A percentile compares a stretch with the other conserved stretches of the same genome.
These are phyloP conservation scores for Bacterosira constricta DNA, from an alignment of 108 stramenopile species.

Conservation along the genomic window DNA sequence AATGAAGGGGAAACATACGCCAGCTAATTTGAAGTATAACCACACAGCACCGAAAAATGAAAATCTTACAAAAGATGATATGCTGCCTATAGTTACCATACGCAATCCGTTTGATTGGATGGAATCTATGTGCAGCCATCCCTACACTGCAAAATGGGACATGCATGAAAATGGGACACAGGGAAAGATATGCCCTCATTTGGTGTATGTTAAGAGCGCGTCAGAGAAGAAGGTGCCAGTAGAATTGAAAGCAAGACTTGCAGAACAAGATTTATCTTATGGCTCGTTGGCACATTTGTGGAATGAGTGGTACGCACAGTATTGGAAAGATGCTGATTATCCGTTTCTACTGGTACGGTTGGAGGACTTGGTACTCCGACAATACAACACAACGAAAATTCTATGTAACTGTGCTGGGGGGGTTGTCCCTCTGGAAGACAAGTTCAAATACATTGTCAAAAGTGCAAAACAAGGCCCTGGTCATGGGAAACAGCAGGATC, in stretches of 20 bases:
- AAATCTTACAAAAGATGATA: conserved; percentile 57
- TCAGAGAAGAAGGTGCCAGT: conserved; percentile 16
- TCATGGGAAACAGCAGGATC: conserved; percentile 53
- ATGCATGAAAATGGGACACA: not conserved
- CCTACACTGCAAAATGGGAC: conserved; percentile 71
- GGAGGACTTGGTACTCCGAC: conserved; percentile 80
- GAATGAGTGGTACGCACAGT: conserved; percentile 69
- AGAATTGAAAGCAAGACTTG: conserved; percentile 24
- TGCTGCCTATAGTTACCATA: conserved; percentile 73
- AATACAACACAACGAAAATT: conserved; percentile 51
- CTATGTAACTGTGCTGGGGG: conserved; percentile 79
- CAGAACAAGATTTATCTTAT: conserved; percentile 15
- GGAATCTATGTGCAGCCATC: conserved; percentile 72
- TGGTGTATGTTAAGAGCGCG: conserved; percentile 31
- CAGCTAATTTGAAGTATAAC: conserved; percentile 52
- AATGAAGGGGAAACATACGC: conserved; percentile 78
- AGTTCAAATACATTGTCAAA: conserved; percentile 53
- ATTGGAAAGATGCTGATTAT: conserved; percentile 47
- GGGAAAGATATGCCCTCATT: conserved; percentile 63
- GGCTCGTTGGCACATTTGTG: conserved; percentile 64
- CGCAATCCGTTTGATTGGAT: conserved; percentile 82
- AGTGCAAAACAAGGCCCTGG: conserved; percentile 58
- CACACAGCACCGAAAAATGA: conserved; percentile 54
- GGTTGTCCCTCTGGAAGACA: conserved; percentile 4
- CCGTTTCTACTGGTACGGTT: conserved; percentile 73